Percentiles rank a stretch among this genome's conserved stretches.
These are phyloP conservation scores for Rubia tinctorum DNA, from an alignment of 305 asterid genomes.

Conservation along the genomic window DNA sequence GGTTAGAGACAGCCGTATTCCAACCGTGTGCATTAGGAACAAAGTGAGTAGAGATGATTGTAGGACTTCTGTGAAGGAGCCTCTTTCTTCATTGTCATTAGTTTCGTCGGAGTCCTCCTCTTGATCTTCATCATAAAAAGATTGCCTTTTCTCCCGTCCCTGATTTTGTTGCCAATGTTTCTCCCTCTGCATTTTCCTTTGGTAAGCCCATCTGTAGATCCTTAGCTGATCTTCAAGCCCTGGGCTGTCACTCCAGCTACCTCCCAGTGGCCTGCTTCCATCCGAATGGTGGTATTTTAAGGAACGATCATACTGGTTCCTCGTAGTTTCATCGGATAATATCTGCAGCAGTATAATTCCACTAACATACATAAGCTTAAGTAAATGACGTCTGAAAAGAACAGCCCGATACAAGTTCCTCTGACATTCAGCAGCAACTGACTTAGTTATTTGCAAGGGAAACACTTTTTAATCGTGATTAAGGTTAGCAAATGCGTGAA, in stretches of 20 bases:
- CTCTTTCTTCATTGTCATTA: constrained; percentile 43
- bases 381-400: neutral
- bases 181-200: constrained; percentile 52
- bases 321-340: constrained; percentile 54
- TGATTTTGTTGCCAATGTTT: constrained; percentile 41
- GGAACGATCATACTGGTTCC: constrained; percentile 58
- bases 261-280: constrained; percentile 31
- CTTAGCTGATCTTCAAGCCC: constrained; percentile 50
- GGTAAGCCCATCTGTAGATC: constrained; percentile 67
- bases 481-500: neutral
- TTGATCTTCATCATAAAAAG: constrained; percentile 38
- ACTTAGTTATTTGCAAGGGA: neutral
- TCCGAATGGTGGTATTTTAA: constrained; percentile 42
- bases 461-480: neutral
- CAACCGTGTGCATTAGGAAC: constrained; percentile 73
- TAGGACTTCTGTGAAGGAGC: constrained; percentile 63
- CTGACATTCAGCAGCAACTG: neutral
- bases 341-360: constrained; percentile 36
- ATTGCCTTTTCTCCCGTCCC: constrained; percentile 26
- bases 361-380: constrained; percentile 10
- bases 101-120: constrained; percentile 34
- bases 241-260: constrained; percentile 38
- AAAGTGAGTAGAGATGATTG: constrained; percentile 60
- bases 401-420: neutral
- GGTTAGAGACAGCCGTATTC: constrained; percentile 56